Evolutionary conservation across 306 rosid species (phyloP).

Genomic region (Inga leiocalycina): DNA sequence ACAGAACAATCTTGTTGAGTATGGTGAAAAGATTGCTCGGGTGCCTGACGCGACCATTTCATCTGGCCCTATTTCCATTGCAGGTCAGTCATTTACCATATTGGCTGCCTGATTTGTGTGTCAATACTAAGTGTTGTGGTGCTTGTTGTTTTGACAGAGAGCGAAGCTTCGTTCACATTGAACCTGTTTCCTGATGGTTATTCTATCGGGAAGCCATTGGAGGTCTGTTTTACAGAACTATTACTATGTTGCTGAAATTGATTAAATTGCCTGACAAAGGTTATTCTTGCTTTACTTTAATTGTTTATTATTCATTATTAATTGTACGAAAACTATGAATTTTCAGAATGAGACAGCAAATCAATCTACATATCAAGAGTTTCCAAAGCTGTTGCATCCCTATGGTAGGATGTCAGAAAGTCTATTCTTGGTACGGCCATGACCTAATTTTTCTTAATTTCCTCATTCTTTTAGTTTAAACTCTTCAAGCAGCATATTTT

Average conservation of each 20-base stretch:
- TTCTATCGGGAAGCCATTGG: conserved; percentile 76
- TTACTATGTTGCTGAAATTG: conserved; percentile 13
- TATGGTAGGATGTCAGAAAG: conserved; percentile 90
- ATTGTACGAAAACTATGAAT: conserved; percentile 29
- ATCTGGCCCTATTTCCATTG: conserved; percentile 44
- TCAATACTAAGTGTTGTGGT: conserved; percentile 31
- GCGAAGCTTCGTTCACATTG: conserved; percentile 81
- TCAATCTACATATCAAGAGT: conserved; percentile 57
- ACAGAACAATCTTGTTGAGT: conserved; percentile 55
- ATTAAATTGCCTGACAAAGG: conserved; percentile 19
- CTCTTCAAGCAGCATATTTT: conserved; percentile 17
- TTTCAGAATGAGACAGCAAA: conserved; percentile 65
- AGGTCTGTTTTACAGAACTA: conserved; percentile 64
- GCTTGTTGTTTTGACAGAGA: conserved; percentile 55
- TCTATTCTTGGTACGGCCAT: conserved; percentile 75
- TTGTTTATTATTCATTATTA: conserved; percentile 17
- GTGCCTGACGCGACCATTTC: conserved; percentile 43
- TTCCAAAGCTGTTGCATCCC: conserved; percentile 80
- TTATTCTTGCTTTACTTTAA: conserved; percentile 24
- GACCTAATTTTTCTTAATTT: conserved; percentile 19
- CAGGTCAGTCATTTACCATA: conserved; percentile 44
- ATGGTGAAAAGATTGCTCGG: conserved; percentile 45
- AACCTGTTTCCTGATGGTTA: conserved; percentile 86
- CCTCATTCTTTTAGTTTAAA: conserved; percentile 20
- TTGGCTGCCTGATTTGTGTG: conserved; percentile 19